Evolutionary conservation across 2,329 filamentous ascomycete genomes (phyloP).

Genomic region (Sarocladium brachiariae): DNA sequence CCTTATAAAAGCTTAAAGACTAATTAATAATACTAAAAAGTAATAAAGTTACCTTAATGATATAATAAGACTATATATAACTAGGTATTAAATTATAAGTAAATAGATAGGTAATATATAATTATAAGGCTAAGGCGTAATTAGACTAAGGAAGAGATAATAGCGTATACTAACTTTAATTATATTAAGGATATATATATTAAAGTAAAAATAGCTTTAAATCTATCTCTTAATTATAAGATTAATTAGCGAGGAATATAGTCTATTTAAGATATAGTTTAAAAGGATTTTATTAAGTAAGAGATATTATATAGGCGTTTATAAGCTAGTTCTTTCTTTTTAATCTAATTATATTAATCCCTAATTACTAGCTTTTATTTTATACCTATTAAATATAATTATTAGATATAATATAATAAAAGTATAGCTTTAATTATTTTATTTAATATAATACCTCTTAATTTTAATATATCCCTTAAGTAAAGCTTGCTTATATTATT

Average conservation of each 20-base stretch:
- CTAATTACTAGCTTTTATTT: too few species aligned
- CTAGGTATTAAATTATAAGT: not conserved
- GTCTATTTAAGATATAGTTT: not conserved
- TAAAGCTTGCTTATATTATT: too few species aligned
- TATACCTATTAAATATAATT: too few species aligned
- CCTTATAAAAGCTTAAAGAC: not conserved
- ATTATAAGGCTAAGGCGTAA: not conserved
- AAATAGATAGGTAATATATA: not conserved
- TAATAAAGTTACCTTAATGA: not conserved
- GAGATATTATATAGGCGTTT: not conserved
- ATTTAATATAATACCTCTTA: too few species aligned
- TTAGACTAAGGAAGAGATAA: not conserved
- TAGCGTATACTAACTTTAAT: not conserved
- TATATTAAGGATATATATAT: not conserved
- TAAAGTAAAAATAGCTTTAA: not conserved
- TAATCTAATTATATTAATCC: too few species aligned
- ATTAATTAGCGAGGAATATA: not conserved
- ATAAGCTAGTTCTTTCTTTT: too few species aligned
- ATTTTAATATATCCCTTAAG: too few species aligned
- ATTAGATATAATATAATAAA: too few species aligned
- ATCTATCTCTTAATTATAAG: not conserved
- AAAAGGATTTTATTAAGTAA: not conserved
- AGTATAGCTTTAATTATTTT: too few species aligned
- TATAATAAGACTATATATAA: not conserved
- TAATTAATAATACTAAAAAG: not conserved